Percentiles rank a stretch among this genome's conserved stretches.
Evolutionary conservation across 108 stramenopile genomes (phyloP).

Genomic region (Craspedostauros australis): DNA sequence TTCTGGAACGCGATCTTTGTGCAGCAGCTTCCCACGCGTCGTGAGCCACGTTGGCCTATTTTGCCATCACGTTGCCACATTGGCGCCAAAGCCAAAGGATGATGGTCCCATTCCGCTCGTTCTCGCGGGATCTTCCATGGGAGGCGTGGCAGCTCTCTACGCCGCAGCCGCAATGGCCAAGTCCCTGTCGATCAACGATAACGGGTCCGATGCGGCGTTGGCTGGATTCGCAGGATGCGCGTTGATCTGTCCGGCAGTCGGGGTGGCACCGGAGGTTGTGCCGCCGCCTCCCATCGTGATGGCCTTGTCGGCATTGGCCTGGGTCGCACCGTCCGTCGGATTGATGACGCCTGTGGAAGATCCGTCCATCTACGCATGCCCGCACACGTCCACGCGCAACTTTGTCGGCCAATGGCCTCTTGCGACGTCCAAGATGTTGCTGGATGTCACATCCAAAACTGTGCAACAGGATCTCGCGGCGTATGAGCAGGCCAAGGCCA

Average conservation of each 20-base stretch:
- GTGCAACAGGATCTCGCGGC: conserved; percentile 26
- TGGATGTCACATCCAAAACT: conserved; percentile 31
- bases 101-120: not conserved
- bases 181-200: not conserved
- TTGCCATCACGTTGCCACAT: conserved; percentile 4
- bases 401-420: conserved; percentile 51
- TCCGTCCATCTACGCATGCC: conserved; percentile 40
- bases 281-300: conserved; percentile 28
- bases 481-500: not conserved
- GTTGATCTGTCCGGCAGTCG: conserved; percentile 37
- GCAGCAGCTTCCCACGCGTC: conserved; percentile 9
- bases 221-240: conserved; percentile 27
- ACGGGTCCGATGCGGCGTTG: not conserved
- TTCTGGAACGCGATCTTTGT: conserved; percentile 14
- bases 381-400: conserved; percentile 32
- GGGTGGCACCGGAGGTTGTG: conserved; percentile 32
- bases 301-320: conserved; percentile 18
- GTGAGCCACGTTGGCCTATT: conserved; percentile 23
- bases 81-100: not conserved
- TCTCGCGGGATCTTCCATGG: conserved; percentile 36
- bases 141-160: conserved; percentile 38
- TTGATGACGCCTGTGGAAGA: conserved; percentile 48
- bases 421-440: conserved; percentile 40
- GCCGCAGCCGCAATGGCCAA: conserved; percentile 8
- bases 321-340: conserved; percentile 12